Conservation (phyloP, 768 basidiomycete genomes). For the Podaxis sp. region DNA sequence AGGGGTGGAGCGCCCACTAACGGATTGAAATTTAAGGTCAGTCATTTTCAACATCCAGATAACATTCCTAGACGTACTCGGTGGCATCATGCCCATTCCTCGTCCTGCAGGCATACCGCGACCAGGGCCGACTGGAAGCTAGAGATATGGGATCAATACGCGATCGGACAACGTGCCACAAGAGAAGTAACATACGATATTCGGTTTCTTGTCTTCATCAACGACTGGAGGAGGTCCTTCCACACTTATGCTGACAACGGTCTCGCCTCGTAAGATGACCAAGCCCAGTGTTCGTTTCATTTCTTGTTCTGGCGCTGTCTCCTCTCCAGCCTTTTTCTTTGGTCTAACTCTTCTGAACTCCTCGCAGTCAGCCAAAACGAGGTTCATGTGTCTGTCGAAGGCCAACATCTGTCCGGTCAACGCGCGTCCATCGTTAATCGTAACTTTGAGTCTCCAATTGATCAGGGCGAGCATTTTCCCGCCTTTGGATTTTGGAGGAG, state of each 20-base stretch:
- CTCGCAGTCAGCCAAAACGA: conserved; percentile 97
- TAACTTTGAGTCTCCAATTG: conserved; percentile 97
- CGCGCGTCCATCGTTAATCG: conserved; percentile 95
- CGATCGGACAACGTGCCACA: conserved; percentile 7
- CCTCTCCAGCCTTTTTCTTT: conserved; percentile 88
- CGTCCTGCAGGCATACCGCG: conserved; percentile 95
- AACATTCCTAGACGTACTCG: conserved; percentile 47
- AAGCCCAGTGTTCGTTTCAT: conserved; percentile 96
- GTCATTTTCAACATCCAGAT: neutral
- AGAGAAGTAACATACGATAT: conserved; percentile 45
- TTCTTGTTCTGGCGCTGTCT: conserved; percentile 80
- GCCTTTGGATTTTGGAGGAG: conserved; percentile 95
- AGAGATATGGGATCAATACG: conserved; percentile 18
- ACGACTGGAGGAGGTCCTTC: conserved; percentile 93
- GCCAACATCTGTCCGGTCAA: conserved; percentile 99
- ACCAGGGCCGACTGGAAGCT: conserved; percentile 89
- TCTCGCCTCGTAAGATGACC: conserved; percentile 94
- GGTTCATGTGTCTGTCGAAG: conserved; percentile 99
- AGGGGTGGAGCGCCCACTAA: conserved; percentile 62
- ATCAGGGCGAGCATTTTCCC: conserved; percentile 97
- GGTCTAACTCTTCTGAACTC: conserved; percentile 92
- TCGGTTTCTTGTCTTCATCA: conserved; percentile 82
- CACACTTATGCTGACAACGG: conserved; percentile 91
- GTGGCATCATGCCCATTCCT: conserved; percentile 95
- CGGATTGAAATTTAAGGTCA: conserved; percentile 17